These are phyloP conservation scores for Marasmius oreades DNA, from an alignment of 1,284 basidiomycete genomes.

Conservation along the genomic window DNA sequence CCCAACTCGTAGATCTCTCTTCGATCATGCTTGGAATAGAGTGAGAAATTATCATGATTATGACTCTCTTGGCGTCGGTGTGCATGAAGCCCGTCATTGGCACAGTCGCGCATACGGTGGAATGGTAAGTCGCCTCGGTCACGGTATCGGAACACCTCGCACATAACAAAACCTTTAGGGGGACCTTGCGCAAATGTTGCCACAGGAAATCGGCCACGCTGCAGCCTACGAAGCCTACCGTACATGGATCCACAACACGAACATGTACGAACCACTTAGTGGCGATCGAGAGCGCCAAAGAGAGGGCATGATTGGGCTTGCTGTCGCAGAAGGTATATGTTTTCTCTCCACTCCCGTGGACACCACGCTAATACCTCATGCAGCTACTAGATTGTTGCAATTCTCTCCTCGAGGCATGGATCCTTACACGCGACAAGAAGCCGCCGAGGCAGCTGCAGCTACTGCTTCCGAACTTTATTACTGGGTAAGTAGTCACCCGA, in stretches of 20 bases:
- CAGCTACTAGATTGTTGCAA: slow-evolving; percentile 43
- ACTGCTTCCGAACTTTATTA: slow-evolving; percentile 51
- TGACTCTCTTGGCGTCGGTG: slow-evolving; percentile 40
- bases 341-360: neutral
- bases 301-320: slow-evolving; percentile 58
- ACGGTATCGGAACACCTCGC: neutral
- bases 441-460: slow-evolving; percentile 53
- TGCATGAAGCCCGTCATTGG: slow-evolving; percentile 53
- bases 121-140: slow-evolving; percentile 32
- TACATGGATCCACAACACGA: slow-evolving; percentile 54
- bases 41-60: slow-evolving; percentile 38
- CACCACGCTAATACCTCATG: slow-evolving; percentile 14
- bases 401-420: slow-evolving; percentile 40
- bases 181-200: slow-evolving; percentile 41
- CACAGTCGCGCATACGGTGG: slow-evolving; percentile 58
- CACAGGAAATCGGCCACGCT: slow-evolving; percentile 58
- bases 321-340: slow-evolving; percentile 55
- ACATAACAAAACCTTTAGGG: slow-evolving; percentile 27
- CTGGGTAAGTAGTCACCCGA: slow-evolving; percentile 27
- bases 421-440: slow-evolving; percentile 39
- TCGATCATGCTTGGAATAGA: slow-evolving; percentile 52
- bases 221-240: slow-evolving; percentile 69
- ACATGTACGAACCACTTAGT: slow-evolving; percentile 49
- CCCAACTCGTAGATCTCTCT: slow-evolving; percentile 42
- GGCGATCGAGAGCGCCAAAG: slow-evolving; percentile 52